phyloP scores from a whole-genome alignment of 2,329 filamentous ascomycete species.

The Plenodomus tracheiphilus region DNA sequence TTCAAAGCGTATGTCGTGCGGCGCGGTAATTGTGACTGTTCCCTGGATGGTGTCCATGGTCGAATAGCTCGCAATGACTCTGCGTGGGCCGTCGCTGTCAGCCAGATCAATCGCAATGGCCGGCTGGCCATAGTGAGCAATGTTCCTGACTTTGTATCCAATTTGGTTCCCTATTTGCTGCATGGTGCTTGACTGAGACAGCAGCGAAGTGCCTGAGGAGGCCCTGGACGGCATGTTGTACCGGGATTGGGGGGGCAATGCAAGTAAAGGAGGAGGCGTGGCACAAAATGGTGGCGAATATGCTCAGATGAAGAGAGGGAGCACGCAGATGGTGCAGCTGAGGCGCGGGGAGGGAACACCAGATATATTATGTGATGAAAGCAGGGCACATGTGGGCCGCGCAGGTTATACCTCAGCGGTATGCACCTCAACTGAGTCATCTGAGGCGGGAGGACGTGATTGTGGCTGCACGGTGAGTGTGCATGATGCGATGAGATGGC shows the following conservation, averaged over 20 bases:
- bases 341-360: neutral
- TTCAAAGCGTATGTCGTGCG: constrained; percentile 60
- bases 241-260: constrained; percentile 11
- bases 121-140: constrained; percentile 42
- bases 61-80: constrained; percentile 53
- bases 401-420: constrained; percentile 21
- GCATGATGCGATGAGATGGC: constrained; percentile 14
- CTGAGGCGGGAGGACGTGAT: constrained; percentile 8
- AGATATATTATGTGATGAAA: neutral
- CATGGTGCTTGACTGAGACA: constrained; percentile 30
- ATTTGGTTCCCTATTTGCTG: constrained; percentile 38
- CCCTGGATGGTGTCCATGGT: constrained; percentile 63
- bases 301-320: constrained; percentile 1
- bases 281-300: neutral
- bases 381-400: constrained; percentile 4
- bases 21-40: constrained; percentile 53
- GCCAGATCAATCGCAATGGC: constrained; percentile 49
- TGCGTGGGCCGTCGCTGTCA: constrained; percentile 33
- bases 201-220: constrained; percentile 19
- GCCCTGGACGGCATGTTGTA: constrained; percentile 21
- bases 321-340: constrained; percentile 25
- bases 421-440: constrained; percentile 26
- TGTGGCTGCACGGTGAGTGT: constrained; percentile 17
- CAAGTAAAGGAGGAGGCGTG: neutral
- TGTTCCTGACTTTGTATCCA: constrained; percentile 38